phyloP scores from a whole-genome alignment of 2,329 filamentous ascomycete species.

The Cordyceps tenuipes region DNA sequence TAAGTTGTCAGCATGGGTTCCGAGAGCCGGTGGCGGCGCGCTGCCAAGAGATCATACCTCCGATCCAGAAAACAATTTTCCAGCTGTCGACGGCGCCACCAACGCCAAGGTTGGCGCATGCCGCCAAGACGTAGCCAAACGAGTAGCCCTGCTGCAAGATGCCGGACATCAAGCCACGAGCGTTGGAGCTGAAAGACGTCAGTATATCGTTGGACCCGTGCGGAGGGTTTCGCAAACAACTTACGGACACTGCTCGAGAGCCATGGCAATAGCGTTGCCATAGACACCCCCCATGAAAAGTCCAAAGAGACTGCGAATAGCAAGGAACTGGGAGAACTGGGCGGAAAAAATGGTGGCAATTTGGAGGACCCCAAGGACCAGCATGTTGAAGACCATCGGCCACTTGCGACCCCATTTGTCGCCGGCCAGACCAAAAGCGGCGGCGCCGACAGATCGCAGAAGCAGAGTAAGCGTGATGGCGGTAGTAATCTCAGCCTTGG shows the following conservation, averaged over 20 bases:
- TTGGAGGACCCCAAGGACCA: constrained; percentile 58
- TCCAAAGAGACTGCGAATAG: constrained; percentile 63
- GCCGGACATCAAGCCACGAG: constrained; percentile 72
- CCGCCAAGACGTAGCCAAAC: constrained; percentile 71
- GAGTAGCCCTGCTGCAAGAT: constrained; percentile 78
- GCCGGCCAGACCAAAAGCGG: constrained; percentile 66
- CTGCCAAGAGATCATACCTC: constrained; percentile 24
- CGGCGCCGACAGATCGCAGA: constrained; percentile 66
- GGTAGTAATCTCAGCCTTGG: constrained; percentile 60
- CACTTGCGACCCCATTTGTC: constrained; percentile 77
- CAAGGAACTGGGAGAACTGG: constrained; percentile 68
- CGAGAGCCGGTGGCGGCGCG: not conserved
- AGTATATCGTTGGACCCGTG: not conserved
- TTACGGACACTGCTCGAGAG: constrained; percentile 62
- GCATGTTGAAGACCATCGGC: constrained; percentile 76
- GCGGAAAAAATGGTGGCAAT: constrained; percentile 69
- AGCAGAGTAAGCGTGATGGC: constrained; percentile 70
- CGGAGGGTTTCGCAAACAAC: constrained; percentile 19
- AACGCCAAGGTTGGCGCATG: constrained; percentile 65
- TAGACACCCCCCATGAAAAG: constrained; percentile 78
- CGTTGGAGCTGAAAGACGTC: constrained; percentile 39
- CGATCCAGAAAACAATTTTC: constrained; percentile 72
- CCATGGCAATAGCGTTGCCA: constrained; percentile 71
- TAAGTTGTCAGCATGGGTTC: not conserved
- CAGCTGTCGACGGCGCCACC: constrained; percentile 55